Evolutionary conservation across 2,329 filamentous ascomycete genomes (phyloP).

Genomic region (Chalaropsis ovoidea): DNA sequence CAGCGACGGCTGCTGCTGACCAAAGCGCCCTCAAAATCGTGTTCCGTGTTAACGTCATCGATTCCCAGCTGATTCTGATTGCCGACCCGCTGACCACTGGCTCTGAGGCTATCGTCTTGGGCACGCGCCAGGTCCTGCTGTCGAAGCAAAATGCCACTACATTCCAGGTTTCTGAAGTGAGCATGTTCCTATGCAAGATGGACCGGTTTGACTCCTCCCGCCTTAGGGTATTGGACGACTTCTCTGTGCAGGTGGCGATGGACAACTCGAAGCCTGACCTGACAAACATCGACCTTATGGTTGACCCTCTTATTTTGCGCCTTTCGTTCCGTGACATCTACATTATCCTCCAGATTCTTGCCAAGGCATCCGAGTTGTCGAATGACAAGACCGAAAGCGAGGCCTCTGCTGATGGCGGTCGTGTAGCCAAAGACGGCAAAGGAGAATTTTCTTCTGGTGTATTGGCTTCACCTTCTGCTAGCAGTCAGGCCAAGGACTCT

Average conservation of each 20-base stretch:
- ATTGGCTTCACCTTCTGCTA: neutral
- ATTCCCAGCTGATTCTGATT: conserved; percentile 92
- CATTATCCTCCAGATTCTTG: conserved; percentile 82
- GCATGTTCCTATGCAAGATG: conserved; percentile 99
- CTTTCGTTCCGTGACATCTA: conserved; percentile 90
- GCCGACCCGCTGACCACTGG: conserved; percentile 83
- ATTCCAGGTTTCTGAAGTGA: conserved; percentile 83
- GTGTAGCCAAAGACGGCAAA: neutral
- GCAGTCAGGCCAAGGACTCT: neutral
- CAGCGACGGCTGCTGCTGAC: conserved; percentile 20
- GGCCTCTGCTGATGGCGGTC: neutral
- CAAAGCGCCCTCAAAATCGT: conserved; percentile 56
- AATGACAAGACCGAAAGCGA: conserved; percentile 38
- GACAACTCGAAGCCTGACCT: conserved; percentile 55
- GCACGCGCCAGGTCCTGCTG: conserved; percentile 84
- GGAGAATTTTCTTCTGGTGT: neutral
- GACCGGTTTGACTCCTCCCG: conserved; percentile 88
- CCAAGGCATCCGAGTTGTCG: conserved; percentile 80
- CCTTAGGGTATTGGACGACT: conserved; percentile 90
- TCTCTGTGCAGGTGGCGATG: conserved; percentile 81
- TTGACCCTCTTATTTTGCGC: conserved; percentile 84
- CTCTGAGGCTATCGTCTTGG: conserved; percentile 91
- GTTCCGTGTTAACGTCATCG: conserved; percentile 86
- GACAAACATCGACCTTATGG: conserved; percentile 72
- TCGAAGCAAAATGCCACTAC: conserved; percentile 92